Conservation (phyloP, 2,329 filamentous ascomycete genomes). For the Sphaerulina vaccinii region DNA sequence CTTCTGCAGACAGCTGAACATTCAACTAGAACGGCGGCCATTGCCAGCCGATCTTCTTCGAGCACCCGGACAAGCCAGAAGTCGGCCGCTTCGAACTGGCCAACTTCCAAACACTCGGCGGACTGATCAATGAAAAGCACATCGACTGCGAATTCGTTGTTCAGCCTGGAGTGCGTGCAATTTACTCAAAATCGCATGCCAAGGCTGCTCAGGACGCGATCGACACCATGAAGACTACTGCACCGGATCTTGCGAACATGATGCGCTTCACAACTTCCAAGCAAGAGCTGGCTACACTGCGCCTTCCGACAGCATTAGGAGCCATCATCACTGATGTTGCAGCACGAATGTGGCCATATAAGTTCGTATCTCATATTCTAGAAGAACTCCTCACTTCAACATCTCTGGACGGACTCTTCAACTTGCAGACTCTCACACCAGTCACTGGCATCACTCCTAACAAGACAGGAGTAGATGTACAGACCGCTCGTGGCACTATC, state of each 20-base stretch:
- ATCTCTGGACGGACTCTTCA: constrained; percentile 50
- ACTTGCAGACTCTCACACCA: constrained; percentile 73
- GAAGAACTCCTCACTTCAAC: constrained; percentile 54
- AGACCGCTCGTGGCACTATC: constrained; percentile 68
- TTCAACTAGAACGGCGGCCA: constrained; percentile 55
- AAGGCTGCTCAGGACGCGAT: constrained; percentile 53
- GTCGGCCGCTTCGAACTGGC: constrained; percentile 70
- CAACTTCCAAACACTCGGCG: constrained; percentile 62
- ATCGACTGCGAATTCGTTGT: constrained; percentile 70
- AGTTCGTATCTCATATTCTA: constrained; percentile 71
- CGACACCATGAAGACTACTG: constrained; percentile 47
- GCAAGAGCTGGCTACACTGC: constrained; percentile 52
- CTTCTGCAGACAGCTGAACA: neutral
- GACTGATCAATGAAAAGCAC: constrained; percentile 55
- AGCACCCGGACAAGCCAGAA: constrained; percentile 50
- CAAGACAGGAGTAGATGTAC: constrained; percentile 14
- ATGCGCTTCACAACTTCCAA: constrained; percentile 44
- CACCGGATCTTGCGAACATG: constrained; percentile 56
- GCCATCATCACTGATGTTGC: constrained; percentile 65
- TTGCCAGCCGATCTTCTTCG: constrained; percentile 71
- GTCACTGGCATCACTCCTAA: constrained; percentile 43
- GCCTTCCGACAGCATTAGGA: constrained; percentile 56
- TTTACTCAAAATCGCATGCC: constrained; percentile 59
- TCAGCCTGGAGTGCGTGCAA: constrained; percentile 63
- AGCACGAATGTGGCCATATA: constrained; percentile 78